Base-by-base conservation (phyloP, 768 basidiomycete genomes). In the Tremella fuciformis region DNA sequence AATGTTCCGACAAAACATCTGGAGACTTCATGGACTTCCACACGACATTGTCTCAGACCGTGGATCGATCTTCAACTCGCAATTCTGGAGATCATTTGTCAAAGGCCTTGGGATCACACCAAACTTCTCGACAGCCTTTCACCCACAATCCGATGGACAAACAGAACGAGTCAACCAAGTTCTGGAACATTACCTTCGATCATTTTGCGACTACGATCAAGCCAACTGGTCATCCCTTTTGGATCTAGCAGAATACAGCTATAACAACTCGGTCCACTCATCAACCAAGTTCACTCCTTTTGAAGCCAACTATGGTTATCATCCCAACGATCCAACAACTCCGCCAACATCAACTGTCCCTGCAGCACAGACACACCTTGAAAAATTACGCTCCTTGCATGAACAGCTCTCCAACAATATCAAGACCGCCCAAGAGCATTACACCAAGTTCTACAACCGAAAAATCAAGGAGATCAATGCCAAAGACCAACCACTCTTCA, bases 61-160 rank as follows among this genome's bases (percentile, higher is more conserved):
- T 19, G 56, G 56, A 37, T 8, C 48, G 4, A 38, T 26, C 37
- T 58, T 49, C 37, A 24, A 21, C 26, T 50, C 47, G 2, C 29
- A 13, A 38, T 37, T 38, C 50, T 61, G 55, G n/a, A 16, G 29
- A 16, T 53, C 52, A n/a, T 18, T 40, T 40, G 52, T 73, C 46
- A 37, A 47, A 18, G 25, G 25, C 8, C 37, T 53, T 52, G 13
- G 25, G 13, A 8, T 11, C 53, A 75, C 21, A n/a, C 25, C 29
- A 34, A 54, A 54, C 34, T 60, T 77, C 0, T 77, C 75, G 6
- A 82, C 81, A 0, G 81, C 80, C 1, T 82, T 77, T 50, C 81
- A 81, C 55, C 82, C 81, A 0, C 76, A 80, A 51, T 77, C 77
- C 1, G 78, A 81, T 55, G 79, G 81, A 0, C 78, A 80, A 44